Conservation (phyloP, 2,329 filamentous ascomycete genomes). For the Endoconidiophora polonica region DNA sequence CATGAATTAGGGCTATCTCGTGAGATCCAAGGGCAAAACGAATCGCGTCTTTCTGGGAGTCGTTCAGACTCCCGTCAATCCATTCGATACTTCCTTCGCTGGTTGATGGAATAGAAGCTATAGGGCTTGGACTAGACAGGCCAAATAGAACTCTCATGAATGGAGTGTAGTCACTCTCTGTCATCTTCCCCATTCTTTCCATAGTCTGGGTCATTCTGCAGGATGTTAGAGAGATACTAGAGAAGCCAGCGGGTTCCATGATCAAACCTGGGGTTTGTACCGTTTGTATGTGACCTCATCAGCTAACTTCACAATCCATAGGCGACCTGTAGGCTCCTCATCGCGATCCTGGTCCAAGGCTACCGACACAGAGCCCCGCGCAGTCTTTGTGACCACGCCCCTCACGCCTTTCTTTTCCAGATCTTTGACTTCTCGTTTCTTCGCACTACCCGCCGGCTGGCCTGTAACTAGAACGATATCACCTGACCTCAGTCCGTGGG, state of each 20-base stretch:
- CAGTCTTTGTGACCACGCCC: conserved; percentile 54
- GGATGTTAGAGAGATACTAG: conserved; percentile 15
- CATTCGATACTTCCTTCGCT: conserved; percentile 33
- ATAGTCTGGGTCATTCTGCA: conserved; percentile 42
- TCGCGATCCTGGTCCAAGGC: conserved; percentile 44
- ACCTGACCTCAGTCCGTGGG: conserved; percentile 59
- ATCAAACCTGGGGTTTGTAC: conserved; percentile 18
- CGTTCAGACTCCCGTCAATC: conserved; percentile 45
- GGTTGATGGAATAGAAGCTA: conserved; percentile 18
- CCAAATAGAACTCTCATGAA: conserved; percentile 49
- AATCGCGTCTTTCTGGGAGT: conserved; percentile 51
- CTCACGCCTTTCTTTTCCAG: conserved; percentile 50
- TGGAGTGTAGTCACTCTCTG: conserved; percentile 37
- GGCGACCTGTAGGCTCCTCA: conserved; percentile 26
- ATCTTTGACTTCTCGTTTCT: conserved; percentile 55
- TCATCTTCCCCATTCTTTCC: conserved; percentile 41
- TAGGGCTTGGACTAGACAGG: conserved; percentile 32
- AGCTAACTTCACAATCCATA: conserved; percentile 51
- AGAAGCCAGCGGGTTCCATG: neutral
- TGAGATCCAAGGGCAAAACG: conserved; percentile 68
- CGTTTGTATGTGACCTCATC: conserved; percentile 50
- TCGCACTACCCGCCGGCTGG: conserved; percentile 55
- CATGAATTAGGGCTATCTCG: conserved; percentile 82
- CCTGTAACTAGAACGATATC: conserved; percentile 65
- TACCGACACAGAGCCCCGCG: conserved; percentile 41